Base-by-base conservation (phyloP, 495 filamentous ascomycete species). In the Xylaria flabelliformis region DNA sequence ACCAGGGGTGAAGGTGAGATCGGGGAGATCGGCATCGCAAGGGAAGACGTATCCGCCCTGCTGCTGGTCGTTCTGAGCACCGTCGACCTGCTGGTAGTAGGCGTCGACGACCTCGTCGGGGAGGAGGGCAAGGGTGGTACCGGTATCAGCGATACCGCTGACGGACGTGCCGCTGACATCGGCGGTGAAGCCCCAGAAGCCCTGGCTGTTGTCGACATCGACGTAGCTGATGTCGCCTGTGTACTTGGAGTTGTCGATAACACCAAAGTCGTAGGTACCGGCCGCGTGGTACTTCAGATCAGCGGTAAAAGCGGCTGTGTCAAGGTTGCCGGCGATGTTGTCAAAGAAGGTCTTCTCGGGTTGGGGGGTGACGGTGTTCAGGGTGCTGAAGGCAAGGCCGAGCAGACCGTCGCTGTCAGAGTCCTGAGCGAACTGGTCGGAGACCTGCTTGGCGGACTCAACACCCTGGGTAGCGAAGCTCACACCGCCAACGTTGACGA, bases 201-300 rank as follows among this genome's bases (percentile, higher is more conserved):
- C 91, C 65, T 90, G 80, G 63, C 81, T 82, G 74, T 74, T 84
- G 76, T 88, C 85, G 42, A 93, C 90, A 24, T 82, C 66, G 15
- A 83, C 82, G 81, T 92, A 94, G 74, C 85, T 83, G 74, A 94
- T 85, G 36, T 78, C 74, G 74, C 91, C 91, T 24, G 84, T 90
- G 83, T 90, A 91, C 77, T 91, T 90, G 76, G 82, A 77, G 29
- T 76, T 71, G 78, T 93, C 89, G 71, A 92, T 87, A 80, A 82
- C 90, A 50, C 92, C 92, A 74, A 94, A 94, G 82, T 92, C 90
- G 77, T 92, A 93, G 65, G 81, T 85, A 48, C 92, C 92, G 24
- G 90, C 84, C 24, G 51, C 83, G 69, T 88, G 85, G 79, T 90
- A 86, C 83, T 91, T 91, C 71, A 94, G 83, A 63, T 88, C 84